phyloP scores from a whole-genome alignment of 805 yeast genomes.

The Wickerhamiella dianesei region DNA sequence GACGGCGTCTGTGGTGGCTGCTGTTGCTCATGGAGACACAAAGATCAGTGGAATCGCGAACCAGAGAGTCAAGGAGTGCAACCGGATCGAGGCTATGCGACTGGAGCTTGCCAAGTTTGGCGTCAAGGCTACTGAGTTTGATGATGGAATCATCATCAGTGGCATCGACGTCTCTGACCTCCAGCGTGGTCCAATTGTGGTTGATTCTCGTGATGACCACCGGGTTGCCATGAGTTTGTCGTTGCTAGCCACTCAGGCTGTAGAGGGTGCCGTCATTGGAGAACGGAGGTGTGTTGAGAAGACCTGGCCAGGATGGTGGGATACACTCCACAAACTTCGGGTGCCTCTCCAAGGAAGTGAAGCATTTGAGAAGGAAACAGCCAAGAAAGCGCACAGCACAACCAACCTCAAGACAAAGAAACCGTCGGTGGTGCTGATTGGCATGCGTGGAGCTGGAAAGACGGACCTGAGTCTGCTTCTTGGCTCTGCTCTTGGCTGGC shows the following conservation, averaged over 20 bases:
- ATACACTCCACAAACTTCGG: constrained; percentile 53
- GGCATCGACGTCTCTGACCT: constrained; percentile 34
- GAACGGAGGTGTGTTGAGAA: constrained; percentile 91
- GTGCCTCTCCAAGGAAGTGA: constrained; percentile 63
- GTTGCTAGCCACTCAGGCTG: constrained; percentile 60
- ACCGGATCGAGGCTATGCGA: constrained; percentile 91
- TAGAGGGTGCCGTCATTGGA: constrained; percentile 51
- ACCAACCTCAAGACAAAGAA: constrained; percentile 22
- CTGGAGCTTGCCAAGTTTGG: constrained; percentile 81
- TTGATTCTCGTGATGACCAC: constrained; percentile 79
- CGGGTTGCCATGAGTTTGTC: constrained; percentile 97
- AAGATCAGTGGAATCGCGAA: constrained; percentile 91
- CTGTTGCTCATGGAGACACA: constrained; percentile 66
- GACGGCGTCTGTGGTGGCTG: constrained; percentile 94
- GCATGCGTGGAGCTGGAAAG: constrained; percentile 98
- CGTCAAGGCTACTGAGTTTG: constrained; percentile 67
- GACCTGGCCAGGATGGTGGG: constrained; percentile 99
- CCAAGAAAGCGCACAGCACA: constrained; percentile 7
- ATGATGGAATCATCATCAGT: constrained; percentile 80
- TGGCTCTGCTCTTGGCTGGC: constrained; percentile 46
- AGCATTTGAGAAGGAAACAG: background rate
- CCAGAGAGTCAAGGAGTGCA: constrained; percentile 95
- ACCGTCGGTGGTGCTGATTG: constrained; percentile 64
- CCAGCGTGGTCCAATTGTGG: constrained; percentile 20
- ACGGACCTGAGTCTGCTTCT: constrained; percentile 74